Evolutionary conservation across 352 stramenopile species (phyloP).

Genomic region (Phytopythium sindhum): DNA sequence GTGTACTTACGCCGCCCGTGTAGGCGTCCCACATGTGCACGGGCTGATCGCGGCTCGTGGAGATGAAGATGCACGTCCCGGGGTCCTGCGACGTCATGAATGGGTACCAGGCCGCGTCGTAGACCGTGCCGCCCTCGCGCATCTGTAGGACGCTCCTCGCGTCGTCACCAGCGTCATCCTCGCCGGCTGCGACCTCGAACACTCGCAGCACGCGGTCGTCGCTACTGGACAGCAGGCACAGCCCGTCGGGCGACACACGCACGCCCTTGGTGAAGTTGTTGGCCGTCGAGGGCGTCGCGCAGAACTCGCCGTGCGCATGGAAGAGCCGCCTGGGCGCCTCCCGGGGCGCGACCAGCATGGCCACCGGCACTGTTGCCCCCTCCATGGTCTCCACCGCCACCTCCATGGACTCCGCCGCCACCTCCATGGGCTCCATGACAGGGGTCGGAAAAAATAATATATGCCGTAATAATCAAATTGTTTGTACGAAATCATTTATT

Average conservation of each 20-base stretch:
- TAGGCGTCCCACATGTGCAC: conserved; percentile 93
- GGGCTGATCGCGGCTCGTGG: conserved; percentile 81
- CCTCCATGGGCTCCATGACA: too few relatives aligned
- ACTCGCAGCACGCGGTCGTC: conserved; percentile 81
- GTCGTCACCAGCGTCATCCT: conserved; percentile 2
- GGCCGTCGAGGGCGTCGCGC: conserved; percentile 9
- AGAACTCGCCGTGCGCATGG: conserved; percentile 26
- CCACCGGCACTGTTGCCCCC: neutral
- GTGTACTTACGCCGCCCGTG: conserved; percentile 51
- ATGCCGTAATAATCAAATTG: too few relatives aligned
- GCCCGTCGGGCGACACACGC: conserved; percentile 68
- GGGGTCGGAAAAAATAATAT: too few relatives aligned
- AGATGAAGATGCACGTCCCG: conserved; percentile 82
- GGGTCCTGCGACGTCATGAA: conserved; percentile 80
- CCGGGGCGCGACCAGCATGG: neutral
- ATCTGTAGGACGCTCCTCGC: conserved; percentile 41
- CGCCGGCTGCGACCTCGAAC: conserved; percentile 48
- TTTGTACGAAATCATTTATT: too few relatives aligned
- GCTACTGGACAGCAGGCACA: conserved; percentile 85
- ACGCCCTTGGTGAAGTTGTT: conserved; percentile 84
- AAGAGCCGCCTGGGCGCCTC: conserved; percentile 9
- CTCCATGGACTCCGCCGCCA: neutral
- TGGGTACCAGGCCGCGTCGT: conserved; percentile 88
- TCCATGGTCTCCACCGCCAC: neutral
- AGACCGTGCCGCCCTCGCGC: conserved; percentile 76